Percentiles rank a stretch among this genome's conserved stretches.
Conservation (phyloP, 805 yeast species). For the Starmerella sirachaensis region DNA sequence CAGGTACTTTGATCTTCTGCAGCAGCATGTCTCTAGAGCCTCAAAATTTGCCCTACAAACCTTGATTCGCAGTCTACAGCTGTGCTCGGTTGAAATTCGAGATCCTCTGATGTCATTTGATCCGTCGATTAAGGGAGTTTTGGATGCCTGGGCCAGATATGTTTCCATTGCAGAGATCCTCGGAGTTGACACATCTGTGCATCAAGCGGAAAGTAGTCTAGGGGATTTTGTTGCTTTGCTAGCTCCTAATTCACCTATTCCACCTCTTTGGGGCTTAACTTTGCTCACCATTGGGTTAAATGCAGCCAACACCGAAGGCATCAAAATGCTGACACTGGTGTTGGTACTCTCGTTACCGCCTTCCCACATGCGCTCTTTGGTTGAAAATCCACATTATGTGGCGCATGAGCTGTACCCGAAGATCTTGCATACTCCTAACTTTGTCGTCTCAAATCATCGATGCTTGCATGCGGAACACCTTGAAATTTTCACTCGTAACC, state of each 20-base stretch:
- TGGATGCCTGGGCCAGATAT: conserved; percentile 55
- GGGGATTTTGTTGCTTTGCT: conserved; percentile 48
- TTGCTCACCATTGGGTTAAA: conserved; percentile 60
- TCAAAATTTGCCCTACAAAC: conserved; percentile 53
- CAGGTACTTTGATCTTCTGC: conserved; percentile 8
- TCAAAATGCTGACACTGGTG: conserved; percentile 49
- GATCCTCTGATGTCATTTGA: conserved; percentile 38
- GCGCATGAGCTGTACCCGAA: conserved; percentile 42
- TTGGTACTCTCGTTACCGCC: conserved; percentile 43
- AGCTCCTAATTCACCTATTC: conserved; percentile 39
- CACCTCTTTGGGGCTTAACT: conserved; percentile 60
- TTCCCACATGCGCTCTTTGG: conserved; percentile 37
- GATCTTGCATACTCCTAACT: conserved; percentile 53
- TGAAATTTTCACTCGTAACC: conserved; percentile 29
- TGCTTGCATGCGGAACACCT: conserved; percentile 53
- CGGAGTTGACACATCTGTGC: conserved; percentile 73
- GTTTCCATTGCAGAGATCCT: conserved; percentile 66
- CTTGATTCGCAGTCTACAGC: conserved; percentile 47
- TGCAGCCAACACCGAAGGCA: conserved; percentile 64
- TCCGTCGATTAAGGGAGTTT: conserved; percentile 2
- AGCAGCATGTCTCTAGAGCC: conserved; percentile 6
- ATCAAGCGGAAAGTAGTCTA: conserved; percentile 71
- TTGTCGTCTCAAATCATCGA: conserved; percentile 27
- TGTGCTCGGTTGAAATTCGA: conserved; percentile 25
- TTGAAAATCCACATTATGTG: conserved; percentile 34